Evolutionary conservation across 768 basidiomycete genomes (phyloP), one percentile per base, ranked within the genome.

Genomic region (Mycena rebaudengoi): DNA sequence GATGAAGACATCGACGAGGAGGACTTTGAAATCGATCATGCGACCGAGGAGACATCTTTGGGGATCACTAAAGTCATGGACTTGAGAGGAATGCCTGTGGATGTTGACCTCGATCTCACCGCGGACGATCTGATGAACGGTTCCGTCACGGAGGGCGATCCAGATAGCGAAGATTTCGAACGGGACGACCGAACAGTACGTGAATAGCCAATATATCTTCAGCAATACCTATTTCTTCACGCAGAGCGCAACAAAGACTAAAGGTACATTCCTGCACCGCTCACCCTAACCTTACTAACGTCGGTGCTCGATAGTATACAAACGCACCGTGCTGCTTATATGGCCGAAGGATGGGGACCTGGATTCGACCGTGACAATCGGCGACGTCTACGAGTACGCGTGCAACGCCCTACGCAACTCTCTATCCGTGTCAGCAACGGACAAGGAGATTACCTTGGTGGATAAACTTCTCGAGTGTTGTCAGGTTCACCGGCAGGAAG

Each of bases 371-470:
- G 65, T 69, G n/a, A n/a, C 35, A n/a, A 20, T 45, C 21, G 68
- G 68, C 14, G 59, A 69, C 55, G 30, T 66, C 4, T 63, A 62
- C 50, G 68, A 66, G 13, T 64, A 66, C 16, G 65, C 58, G 2
- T 63, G 53, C 39, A 28, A 56, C 30, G 40, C 44, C 16, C 49
- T 69, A 4, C 37, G 40, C 26, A 52, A 11, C n/a, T 68, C 67
- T n/a, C 23, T 51, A 16, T 54, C 69, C 16, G 55, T 49, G 1
- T 11, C 37, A 4, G 64, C 69, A 21, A 63, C 67, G 7, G 20
- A 39, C 10, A 35, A 46, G 30, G 67, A 70, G 57, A 49, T 43
- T 45, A 55, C 48, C 14, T n/a, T 65, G 18, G 41, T 65, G 4
- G 33, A 55, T 4, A 12, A 12, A 7, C 64, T 65, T 0, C 52